Evolutionary conservation across 2,329 filamentous ascomycete species (phyloP), one percentile per base, ranked within the genome.

Genomic region (Scytalidium sp.): DNA sequence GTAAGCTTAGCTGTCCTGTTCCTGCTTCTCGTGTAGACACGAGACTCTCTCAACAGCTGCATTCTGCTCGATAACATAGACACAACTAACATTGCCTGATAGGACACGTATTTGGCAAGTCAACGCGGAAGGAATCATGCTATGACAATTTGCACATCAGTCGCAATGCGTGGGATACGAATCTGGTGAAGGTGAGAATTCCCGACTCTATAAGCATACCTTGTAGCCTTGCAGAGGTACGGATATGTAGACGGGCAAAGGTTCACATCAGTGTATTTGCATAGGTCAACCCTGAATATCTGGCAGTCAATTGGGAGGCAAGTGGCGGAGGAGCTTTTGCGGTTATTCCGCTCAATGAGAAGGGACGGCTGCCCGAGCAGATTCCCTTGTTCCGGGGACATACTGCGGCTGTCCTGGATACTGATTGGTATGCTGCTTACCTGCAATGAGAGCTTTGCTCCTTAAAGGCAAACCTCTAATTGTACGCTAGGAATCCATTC

Each of bases 81-180:
- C 19, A 22, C 10, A 32, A 27, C 17, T 9, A 47, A 45, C 71
- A 97, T 4, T 15, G 5, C 15, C 17, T n/a, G 13, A 5, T 36
- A 36, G 93, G 93, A 79, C 94, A 99, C 80, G 88, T 99, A 75
- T 99, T 97, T 77, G 94, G 94, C 69, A 94, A 95, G 75, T 76
- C 90, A 56, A 95, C 92, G 59, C 87, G 90, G 73, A 97, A 96
- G 82, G 94, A 99, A 71, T 89, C 90, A 81, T 97, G 92, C 79
- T 99, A 97, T 75, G 94, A 99, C 73, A 97, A 97, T 72, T 78
- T 99, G 61, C 90, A 90, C 69, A 90, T 99, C 72, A 97, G 91
- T 66, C 90, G 88, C 73, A 99, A 99, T 84, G 94, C 94, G 49
- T 99, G 94, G 94, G 94, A 99, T 72, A 97, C 92, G 65, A 99